Base-by-base conservation (phyloP, 1,284 basidiomycete genomes). In the Mycosarcoma mackinlayi region DNA sequence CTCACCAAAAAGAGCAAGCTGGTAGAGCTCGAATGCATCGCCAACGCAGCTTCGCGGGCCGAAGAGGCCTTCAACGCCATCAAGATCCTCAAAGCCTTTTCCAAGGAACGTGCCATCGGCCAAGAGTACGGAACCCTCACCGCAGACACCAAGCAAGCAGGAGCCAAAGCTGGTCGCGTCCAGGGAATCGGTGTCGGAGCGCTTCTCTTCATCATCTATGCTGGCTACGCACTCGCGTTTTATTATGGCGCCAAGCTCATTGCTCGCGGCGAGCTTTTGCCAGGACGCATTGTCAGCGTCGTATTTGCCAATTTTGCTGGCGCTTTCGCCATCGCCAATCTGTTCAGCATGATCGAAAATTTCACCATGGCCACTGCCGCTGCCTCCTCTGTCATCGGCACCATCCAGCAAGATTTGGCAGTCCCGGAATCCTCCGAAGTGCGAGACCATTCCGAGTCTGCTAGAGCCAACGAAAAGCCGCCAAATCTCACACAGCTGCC, bases 141-240 rank as follows among this genome's bases (percentile, higher is more conserved):
- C n/a, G 34, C 9, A 9, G 34, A 55, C 13, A 46, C 42, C 25
- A 46, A 28, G 28, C 11, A 18, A 14, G 28, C 28, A 30, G 46
- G 52, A 8, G 52, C 52, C 25, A 55, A 51, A 23, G 39, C 39
- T 19, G 49, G 49, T 21, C 10, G 30, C 25, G 16, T 55, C 23
- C 46, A 48, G 24, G 46, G 52, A 8, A 13, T 34, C 14, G 42
- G 52, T 16, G 52, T 73, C 8, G 71, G 71, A 7, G 55, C 24
- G 28, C 62, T 73, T 27, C 63, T 73, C 30, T 69, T 69, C 38
- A 58, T 73, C 27, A 62, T 56, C 16, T 73, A 73, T 41, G 44
- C 59, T 13, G 66, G 65, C 3, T 69, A 73, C 30, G 66, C 71
- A 3, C 62, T 70, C 31, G 71, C 71, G 6, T 73, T 73, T 34